These are phyloP conservation scores for Coccomyxa subellipsoidea DNA, from an alignment of 163 green algal species.

Conservation along the genomic window DNA sequence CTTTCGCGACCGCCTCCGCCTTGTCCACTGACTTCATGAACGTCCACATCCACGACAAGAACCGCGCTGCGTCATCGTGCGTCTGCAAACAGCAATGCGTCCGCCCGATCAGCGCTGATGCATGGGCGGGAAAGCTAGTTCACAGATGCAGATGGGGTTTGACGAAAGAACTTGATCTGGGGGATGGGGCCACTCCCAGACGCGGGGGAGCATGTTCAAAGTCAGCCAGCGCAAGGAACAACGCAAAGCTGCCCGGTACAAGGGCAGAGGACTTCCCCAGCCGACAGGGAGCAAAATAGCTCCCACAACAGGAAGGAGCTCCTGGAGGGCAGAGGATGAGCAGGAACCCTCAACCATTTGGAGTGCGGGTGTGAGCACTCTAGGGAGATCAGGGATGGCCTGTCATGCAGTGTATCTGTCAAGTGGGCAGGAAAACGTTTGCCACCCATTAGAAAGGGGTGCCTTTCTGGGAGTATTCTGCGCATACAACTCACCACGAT, in stretches of 20 bases:
- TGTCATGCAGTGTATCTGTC: too few species aligned
- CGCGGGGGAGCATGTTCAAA: conserved; percentile 6
- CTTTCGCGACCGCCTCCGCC: neutral
- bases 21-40: conserved; percentile 17
- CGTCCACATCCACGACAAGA: conserved; percentile 4
- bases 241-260: neutral
- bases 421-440: too few species aligned
- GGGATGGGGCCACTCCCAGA: neutral
- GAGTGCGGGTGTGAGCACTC: too few species aligned
- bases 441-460: too few species aligned
- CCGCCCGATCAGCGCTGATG: neutral
- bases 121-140: too few species aligned
- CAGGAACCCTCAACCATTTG: neutral
- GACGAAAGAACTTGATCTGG: neutral
- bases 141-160: too few species aligned
- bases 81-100: neutral
- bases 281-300: neutral
- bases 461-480: neutral
- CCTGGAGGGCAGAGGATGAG: neutral
- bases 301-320: neutral
- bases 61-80: conserved; percentile 12
- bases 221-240: conserved; percentile 7
- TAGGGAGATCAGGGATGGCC: too few species aligned
- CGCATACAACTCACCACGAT: neutral
- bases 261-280: neutral